Evolutionary conservation across 2,329 filamentous ascomycete species (phyloP), one percentile per base, ranked within the genome.

Genomic region (Pseudonectria buxi): DNA sequence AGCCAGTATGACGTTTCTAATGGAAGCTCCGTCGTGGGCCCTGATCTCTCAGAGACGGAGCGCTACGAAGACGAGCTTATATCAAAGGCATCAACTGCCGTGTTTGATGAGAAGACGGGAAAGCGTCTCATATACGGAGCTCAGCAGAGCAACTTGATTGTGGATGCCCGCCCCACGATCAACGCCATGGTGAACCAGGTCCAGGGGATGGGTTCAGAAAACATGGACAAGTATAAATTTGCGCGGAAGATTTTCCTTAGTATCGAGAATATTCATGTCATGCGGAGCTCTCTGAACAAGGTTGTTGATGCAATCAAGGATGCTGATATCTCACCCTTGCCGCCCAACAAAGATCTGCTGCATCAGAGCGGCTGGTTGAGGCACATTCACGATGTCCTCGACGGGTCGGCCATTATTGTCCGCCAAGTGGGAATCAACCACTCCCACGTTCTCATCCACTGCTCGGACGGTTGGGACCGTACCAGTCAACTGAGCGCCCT

Each of bases 221-320:
- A 95, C 53, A 95, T 96, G 86, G 86, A 95, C 46, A 84, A 95
- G 61, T 98, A 98, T 65, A 86, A 83, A 43, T 90, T 89, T 53
- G 87, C 88, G 12, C 83, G 82, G 40, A 95, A 95, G 61, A 83
- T 83, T 22, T 98, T 94, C 56, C 74, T 98, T 37, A 92, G 86
- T 44, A 98, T 98, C 53, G 90, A 94, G 59, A 98, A 98, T 57
- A 96, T 98, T 41, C 92, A 98, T 55, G 88, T 95, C 43, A 98
- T 98, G 92, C 77, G 92, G 38, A 83, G 84, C 43, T 96, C 90
- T 2, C 69, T 98, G 24, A 81, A 83, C 49, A 90, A 83, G 48
- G 84, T 98, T 14, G 72, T 95, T 35, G 89, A 94, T 44, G 83
- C 87, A 3, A 68, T 98, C 53, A 95, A 94, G 56, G 90, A 96